Conservation (phyloP, 2,329 filamentous ascomycete species). For the Trichoderma pleuroti region DNA sequence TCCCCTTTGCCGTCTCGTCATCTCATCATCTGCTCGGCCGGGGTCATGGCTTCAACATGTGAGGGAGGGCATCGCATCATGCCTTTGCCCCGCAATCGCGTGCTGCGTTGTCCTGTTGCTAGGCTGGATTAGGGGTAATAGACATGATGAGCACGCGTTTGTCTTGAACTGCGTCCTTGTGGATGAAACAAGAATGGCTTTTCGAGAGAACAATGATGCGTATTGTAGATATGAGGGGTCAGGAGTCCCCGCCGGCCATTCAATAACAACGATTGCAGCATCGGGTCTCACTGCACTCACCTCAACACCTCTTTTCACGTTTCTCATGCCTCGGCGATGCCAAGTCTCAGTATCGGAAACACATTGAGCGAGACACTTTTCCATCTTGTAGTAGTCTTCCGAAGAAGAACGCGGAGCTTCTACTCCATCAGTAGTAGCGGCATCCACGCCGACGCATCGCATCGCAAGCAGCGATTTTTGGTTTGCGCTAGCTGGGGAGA, state of each 20-base stretch:
- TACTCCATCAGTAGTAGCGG: constrained; percentile 7
- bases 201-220: background rate
- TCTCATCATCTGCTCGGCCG: background rate
- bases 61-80: background rate
- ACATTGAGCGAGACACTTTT: background rate
- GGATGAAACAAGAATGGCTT: background rate
- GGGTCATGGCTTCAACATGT: background rate
- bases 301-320: background rate
- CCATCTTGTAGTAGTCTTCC: background rate
- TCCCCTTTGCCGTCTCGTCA: background rate
- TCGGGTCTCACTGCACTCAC: background rate
- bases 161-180: background rate
- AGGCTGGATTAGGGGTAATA: background rate
- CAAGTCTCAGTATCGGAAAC: background rate
- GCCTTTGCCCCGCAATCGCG: background rate
- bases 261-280: background rate
- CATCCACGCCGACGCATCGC: background rate
- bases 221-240: background rate
- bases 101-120: background rate
- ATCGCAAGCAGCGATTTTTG: background rate
- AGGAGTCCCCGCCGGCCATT: background rate
- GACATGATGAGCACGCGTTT: background rate
- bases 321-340: background rate
- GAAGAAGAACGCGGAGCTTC: background rate
- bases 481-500: background rate